Conservation (phyloP, 2,329 filamentous ascomycete genomes). For the Acarospora socialis region DNA sequence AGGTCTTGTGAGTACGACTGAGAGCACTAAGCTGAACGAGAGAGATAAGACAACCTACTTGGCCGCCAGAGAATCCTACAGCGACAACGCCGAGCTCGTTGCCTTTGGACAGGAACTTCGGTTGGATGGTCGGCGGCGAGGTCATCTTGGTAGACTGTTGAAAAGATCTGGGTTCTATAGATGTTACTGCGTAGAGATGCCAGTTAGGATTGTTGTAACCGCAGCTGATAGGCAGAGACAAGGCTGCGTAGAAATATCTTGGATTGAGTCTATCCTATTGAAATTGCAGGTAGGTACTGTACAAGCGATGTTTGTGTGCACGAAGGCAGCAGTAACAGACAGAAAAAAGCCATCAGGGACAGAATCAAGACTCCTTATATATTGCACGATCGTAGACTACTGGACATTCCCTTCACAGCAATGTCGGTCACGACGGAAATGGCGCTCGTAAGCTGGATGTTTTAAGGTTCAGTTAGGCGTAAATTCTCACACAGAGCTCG, state of each 20-base stretch:
- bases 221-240: too few species aligned
- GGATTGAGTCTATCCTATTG: too few species aligned
- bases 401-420: too few species aligned
- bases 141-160: slow-evolving; percentile 36
- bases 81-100: slow-evolving; percentile 82
- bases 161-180: too few species aligned
- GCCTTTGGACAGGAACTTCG: slow-evolving; percentile 66
- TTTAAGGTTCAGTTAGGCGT: slow-evolving; percentile 4
- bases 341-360: slow-evolving; percentile 2
- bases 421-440: too few species aligned
- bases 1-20: slow-evolving; percentile 7
- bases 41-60: slow-evolving; percentile 43
- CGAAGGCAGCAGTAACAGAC: too few species aligned
- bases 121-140: slow-evolving; percentile 41
- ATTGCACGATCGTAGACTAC: too few species aligned
- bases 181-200: background rate
- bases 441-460: background rate
- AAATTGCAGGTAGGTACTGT: too few species aligned
- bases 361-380: too few species aligned
- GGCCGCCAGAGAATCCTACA: slow-evolving; percentile 90
- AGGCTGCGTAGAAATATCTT: too few species aligned
- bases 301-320: too few species aligned
- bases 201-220: too few species aligned
- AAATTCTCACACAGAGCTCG: slow-evolving; percentile 18
- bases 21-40: background rate